These are phyloP conservation scores for Myochromella boudieri DNA, from an alignment of 768 basidiomycete species.

Conservation along the genomic window DNA sequence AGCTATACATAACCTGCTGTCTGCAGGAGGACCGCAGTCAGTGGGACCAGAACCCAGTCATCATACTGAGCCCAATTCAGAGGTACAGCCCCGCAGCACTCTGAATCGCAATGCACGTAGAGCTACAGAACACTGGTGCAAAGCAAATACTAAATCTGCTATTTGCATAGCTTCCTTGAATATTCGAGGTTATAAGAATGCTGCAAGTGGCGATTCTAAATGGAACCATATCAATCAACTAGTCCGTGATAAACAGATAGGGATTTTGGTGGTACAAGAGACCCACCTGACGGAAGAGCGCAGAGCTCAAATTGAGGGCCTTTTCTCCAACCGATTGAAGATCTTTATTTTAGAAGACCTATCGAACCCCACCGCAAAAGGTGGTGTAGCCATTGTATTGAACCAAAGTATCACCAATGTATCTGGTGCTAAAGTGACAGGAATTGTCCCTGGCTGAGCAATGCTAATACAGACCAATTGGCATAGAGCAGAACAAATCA, in stretches of 20 bases:
- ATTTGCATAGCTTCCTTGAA: slow-evolving; percentile 3
- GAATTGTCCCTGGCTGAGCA: background rate
- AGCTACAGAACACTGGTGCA: background rate
- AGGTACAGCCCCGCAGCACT: slow-evolving; percentile 14
- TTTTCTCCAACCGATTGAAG: slow-evolving; percentile 1
- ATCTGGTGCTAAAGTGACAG: background rate
- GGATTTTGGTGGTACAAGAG: background rate
- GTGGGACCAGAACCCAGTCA: background rate
- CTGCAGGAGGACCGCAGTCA: background rate
- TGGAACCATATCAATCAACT: slow-evolving; percentile 7
- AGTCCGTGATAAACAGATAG: background rate
- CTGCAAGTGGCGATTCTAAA: background rate
- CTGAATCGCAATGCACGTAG: background rate
- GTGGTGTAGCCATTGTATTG: slow-evolving; percentile 1
- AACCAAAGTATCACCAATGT: background rate
- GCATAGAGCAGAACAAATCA: background rate
- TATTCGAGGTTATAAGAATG: background rate
- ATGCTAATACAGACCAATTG: background rate
- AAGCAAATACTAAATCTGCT: slow-evolving; percentile 2
- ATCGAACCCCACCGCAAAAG: background rate
- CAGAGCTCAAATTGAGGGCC: background rate
- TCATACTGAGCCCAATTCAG: background rate
- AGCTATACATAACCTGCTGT: background rate
- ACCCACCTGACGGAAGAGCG: background rate
- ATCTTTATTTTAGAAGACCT: background rate